Conservation (phyloP, 2,329 filamentous ascomycete genomes). For the Fusarium longipes region DNA sequence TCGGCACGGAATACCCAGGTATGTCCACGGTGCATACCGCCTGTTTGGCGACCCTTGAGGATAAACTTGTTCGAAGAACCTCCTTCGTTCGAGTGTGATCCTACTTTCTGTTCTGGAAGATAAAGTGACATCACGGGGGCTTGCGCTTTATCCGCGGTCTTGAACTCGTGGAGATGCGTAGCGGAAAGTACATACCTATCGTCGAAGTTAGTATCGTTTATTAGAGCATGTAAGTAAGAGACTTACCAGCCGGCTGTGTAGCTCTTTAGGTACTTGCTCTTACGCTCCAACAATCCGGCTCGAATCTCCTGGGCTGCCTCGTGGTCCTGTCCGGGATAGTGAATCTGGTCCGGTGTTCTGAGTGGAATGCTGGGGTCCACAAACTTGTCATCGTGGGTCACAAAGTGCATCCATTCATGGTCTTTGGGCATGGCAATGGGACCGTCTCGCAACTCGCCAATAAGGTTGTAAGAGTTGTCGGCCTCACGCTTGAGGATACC, state of each 20-base stretch:
- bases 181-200: slow-evolving; percentile 92
- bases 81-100: slow-evolving; percentile 84
- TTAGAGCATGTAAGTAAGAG: not conserved
- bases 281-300: slow-evolving; percentile 91
- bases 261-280: slow-evolving; percentile 98
- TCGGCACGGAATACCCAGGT: slow-evolving; percentile 79
- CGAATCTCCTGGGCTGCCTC: slow-evolving; percentile 84
- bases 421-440: slow-evolving; percentile 95
- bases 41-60: slow-evolving; percentile 94
- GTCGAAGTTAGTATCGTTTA: slow-evolving; percentile 13
- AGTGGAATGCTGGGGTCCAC: slow-evolving; percentile 86
- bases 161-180: slow-evolving; percentile 98
- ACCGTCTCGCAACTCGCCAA: slow-evolving; percentile 84
- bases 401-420: slow-evolving; percentile 87
- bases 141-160: slow-evolving; percentile 93
- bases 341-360: slow-evolving; percentile 81
- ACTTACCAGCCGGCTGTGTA: slow-evolving; percentile 93
- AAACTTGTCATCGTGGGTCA: slow-evolving; percentile 84
- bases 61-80: slow-evolving; percentile 97
- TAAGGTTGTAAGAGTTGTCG: slow-evolving; percentile 79
- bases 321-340: slow-evolving; percentile 91
- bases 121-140: slow-evolving; percentile 96
- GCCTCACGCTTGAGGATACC: slow-evolving; percentile 92
- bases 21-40: slow-evolving; percentile 86
- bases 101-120: slow-evolving; percentile 93